Evolutionary conservation across 805 yeast species (phyloP).

Genomic region (Hanseniaspora pseudoguilliermondii): DNA sequence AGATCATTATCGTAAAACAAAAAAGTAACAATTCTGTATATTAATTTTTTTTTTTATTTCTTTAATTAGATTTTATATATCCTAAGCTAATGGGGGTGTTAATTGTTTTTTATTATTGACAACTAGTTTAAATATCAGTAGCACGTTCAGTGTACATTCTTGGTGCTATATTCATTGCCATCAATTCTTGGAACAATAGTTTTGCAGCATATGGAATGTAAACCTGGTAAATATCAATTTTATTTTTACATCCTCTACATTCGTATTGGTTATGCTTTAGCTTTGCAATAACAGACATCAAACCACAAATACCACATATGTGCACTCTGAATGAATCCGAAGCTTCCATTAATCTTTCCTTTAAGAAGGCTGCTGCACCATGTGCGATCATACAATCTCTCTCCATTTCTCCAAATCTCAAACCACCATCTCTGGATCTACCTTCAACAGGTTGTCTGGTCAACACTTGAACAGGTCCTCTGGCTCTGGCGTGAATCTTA

Average conservation of each 20-base stretch:
- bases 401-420: conserved; percentile 99
- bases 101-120: not conserved
- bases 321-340: conserved; percentile 98
- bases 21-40: not conserved
- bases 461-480: conserved; percentile 96
- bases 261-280: conserved; percentile 95
- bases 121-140: conserved; percentile 22
- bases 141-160: conserved; percentile 90
- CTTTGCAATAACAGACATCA: conserved; percentile 95
- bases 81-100: not conserved
- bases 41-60: not conserved
- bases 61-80: not conserved
- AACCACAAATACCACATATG: conserved; percentile 95
- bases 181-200: conserved; percentile 91
- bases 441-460: conserved; percentile 99
- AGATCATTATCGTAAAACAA: not conserved
- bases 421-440: conserved; percentile 97
- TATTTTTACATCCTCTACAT: conserved; percentile 96
- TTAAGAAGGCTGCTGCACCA: conserved; percentile 96
- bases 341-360: conserved; percentile 97
- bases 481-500: conserved; percentile 96
- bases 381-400: conserved; percentile 99
- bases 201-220: conserved; percentile 98
- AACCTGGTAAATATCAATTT: conserved; percentile 93
- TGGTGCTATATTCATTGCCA: conserved; percentile 99